phyloP scores from a whole-genome alignment of 208 protist genomes.

The Phytomonas francai region DNA sequence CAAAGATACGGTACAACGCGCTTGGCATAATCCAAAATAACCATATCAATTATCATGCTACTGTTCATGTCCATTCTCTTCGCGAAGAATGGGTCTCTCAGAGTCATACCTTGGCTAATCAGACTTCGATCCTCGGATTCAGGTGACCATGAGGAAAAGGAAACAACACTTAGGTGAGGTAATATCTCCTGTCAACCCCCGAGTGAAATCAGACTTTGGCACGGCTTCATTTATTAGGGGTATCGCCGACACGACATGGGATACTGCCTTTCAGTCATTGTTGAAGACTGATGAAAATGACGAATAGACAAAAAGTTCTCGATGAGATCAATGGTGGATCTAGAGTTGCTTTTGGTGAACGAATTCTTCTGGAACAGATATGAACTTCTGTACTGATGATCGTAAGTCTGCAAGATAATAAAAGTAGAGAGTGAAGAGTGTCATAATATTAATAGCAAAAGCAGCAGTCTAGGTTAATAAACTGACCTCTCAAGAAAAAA shows the following conservation, averaged over 20 bases:
- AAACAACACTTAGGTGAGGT: not conserved
- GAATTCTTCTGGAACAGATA: not conserved
- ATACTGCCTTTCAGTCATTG: not conserved
- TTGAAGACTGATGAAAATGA: not conserved
- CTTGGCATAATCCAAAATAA: slow-evolving; percentile 91
- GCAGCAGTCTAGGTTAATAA: not conserved
- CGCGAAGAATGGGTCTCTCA: slow-evolving; percentile 21
- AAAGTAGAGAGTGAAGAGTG: not conserved
- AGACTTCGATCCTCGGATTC: not conserved
- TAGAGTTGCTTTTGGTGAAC: not conserved
- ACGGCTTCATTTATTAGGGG: not conserved
- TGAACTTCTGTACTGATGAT: not conserved
- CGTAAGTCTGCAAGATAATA: not conserved
- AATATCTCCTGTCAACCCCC: not conserved
- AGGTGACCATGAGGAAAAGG: not conserved
- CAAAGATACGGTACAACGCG: slow-evolving; percentile 89
- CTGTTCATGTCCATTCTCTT: slow-evolving; percentile 98
- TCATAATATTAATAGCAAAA: not conserved
- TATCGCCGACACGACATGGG: not conserved
- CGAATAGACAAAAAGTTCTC: not conserved
- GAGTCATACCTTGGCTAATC: not conserved
- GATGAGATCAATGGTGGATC: not conserved
- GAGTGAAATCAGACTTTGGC: too few species aligned
- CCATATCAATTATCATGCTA: slow-evolving; percentile 94
- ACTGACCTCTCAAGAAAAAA: not conserved